These are phyloP conservation scores for Smittium mucronatum DNA, from an alignment of 371 early-diverging fungal species.

Conservation along the genomic window DNA sequence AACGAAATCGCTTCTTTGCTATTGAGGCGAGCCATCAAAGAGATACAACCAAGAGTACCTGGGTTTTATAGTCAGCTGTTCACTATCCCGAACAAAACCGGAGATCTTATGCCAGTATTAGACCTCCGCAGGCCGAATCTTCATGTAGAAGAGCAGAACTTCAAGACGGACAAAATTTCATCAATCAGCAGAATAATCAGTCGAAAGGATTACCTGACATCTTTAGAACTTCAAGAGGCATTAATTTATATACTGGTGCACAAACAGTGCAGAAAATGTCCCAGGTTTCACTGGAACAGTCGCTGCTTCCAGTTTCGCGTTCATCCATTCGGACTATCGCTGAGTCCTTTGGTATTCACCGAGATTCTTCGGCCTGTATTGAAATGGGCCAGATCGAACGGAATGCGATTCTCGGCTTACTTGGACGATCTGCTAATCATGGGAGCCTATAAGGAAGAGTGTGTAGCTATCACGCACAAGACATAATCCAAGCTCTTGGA, in stretches of 20 bases:
- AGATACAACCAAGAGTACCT: not conserved
- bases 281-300: conserved; percentile 35
- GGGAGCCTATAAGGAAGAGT: conserved; percentile 4
- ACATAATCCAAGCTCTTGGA: conserved; percentile 18
- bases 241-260: conserved; percentile 29
- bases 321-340: conserved; percentile 35
- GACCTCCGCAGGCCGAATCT: conserved; percentile 27
- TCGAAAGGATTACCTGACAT: conserved; percentile 23
- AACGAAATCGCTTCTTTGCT: not conserved
- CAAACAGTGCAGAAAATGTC: conserved; percentile 22
- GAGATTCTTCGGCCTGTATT: conserved; percentile 29
- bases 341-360: conserved; percentile 35
- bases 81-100: conserved; percentile 10
- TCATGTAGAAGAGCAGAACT: conserved; percentile 21
- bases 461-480: conserved; percentile 15
- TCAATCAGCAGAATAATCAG: conserved; percentile 23
- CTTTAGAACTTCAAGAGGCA: conserved; percentile 29
- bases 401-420: conserved; percentile 28
- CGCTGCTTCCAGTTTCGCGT: conserved; percentile 34
- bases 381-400: too few relatives aligned
- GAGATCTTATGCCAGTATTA: conserved; percentile 18
- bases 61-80: conserved; percentile 7
- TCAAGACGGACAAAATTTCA: conserved; percentile 21
- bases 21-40: too few relatives aligned
- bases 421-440: conserved; percentile 31